These are phyloP conservation scores for Paracoccidioides brasiliensis DNA, from an alignment of 2,329 filamentous ascomycete genomes.

Conservation along the genomic window DNA sequence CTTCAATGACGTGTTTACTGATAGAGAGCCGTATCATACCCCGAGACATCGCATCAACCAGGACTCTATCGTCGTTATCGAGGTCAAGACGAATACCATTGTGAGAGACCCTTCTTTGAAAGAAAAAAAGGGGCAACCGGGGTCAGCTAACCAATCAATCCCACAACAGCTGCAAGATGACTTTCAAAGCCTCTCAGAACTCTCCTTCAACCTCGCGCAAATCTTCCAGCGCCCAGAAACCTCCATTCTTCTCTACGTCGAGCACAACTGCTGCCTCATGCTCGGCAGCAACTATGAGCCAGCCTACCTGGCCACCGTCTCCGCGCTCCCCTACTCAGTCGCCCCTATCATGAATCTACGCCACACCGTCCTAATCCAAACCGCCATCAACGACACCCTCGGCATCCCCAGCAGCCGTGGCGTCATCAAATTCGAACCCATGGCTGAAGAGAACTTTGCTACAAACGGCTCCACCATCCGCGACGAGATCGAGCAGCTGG, in stretches of 20 bases:
- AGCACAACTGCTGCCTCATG: conserved; percentile 61
- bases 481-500: conserved; percentile 51
- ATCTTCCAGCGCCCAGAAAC: conserved; percentile 63
- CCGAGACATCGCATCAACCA: conserved; percentile 37
- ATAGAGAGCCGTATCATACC: conserved; percentile 23
- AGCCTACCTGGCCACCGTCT: conserved; percentile 65
- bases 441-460: conserved; percentile 59
- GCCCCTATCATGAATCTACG: conserved; percentile 66
- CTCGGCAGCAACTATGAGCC: conserved; percentile 65
- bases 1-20: conserved; percentile 28
- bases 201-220: conserved; percentile 59
- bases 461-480: conserved; percentile 57
- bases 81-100: conserved; percentile 51
- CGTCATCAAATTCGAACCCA: conserved; percentile 56
- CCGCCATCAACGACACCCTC: conserved; percentile 58
- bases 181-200: conserved; percentile 57
- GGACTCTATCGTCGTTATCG: conserved; percentile 48
- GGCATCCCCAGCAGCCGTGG: conserved; percentile 54
- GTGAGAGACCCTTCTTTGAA: conserved; percentile 25
- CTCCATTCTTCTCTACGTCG: conserved; percentile 62
- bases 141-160: not conserved
- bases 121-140: not conserved
- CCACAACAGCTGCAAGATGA: conserved; percentile 57
- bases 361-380: conserved; percentile 64
- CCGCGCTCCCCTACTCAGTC: conserved; percentile 54